Evolutionary conservation across 805 yeast species (phyloP).

Genomic region (Spathaspora girioi): DNA sequence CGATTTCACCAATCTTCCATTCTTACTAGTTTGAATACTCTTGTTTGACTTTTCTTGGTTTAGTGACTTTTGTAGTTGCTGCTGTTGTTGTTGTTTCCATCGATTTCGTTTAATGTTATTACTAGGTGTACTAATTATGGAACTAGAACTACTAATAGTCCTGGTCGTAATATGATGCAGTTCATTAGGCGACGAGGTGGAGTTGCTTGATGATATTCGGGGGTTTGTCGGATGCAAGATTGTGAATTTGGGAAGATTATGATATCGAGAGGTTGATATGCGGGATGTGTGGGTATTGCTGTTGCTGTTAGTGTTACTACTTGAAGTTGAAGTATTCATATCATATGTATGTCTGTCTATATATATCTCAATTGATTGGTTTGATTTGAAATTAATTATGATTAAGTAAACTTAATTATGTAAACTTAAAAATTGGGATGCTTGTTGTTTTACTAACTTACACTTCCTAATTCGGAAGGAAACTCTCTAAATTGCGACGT

Average conservation of each 20-base stretch:
- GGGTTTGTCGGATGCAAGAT: background rate
- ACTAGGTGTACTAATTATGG: slow-evolving; percentile 41
- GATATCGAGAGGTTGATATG: background rate
- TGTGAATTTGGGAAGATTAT: slow-evolving; percentile 4
- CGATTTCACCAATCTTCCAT: slow-evolving; percentile 27
- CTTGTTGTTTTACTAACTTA: background rate
- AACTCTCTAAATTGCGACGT: background rate
- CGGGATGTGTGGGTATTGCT: background rate
- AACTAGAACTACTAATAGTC: slow-evolving; percentile 35
- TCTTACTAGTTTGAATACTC: slow-evolving; percentile 14
- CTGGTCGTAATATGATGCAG: slow-evolving; percentile 16
- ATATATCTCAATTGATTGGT: background rate
- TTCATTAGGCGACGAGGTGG: background rate
- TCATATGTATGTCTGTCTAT: background rate
- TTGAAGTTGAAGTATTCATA: slow-evolving; percentile 2
- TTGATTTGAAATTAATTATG: background rate
- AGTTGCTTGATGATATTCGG: background rate
- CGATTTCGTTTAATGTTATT: slow-evolving; percentile 34
- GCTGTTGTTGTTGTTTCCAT: slow-evolving; percentile 17
- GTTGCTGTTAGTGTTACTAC: background rate
- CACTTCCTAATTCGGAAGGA: background rate
- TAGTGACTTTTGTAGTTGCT: slow-evolving; percentile 6
- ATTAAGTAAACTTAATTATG: background rate
- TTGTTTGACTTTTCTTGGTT: slow-evolving; percentile 1
- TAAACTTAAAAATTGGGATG: background rate